Evolutionary conservation across 495 filamentous ascomycete species (phyloP), one percentile per base, ranked within the genome.

Genomic region (Halenospora varia): DNA sequence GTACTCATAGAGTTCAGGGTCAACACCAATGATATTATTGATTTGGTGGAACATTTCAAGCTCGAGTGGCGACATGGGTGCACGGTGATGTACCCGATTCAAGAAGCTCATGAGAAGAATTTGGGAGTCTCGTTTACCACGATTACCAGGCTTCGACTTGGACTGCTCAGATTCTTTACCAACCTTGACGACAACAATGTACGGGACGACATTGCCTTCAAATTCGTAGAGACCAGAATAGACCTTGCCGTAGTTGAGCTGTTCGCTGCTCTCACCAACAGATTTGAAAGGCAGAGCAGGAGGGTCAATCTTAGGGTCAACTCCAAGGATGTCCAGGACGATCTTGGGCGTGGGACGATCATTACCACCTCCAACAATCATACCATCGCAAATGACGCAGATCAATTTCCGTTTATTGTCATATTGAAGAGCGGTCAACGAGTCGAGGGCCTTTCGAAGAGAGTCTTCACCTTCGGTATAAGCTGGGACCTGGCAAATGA

Each of bases 21-120:
- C 91, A 24, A 98, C 94, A 60, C 94, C 94, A 61, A 98, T 98
- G 65, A 98, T 89, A 68, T 98, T 98, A 75, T 96, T 96, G 77
- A 98, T 93, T 70, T 98, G 94, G 62, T 98, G 93, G 78, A 96
- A 96, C 76, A 97, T 93, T 69, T 98, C 94, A 19, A 98, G 80
- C 71, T 98, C 93, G 22, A 98, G 85, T 10, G 94, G 95, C 42
- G 84, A 89, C 94, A 98, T 98, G 3, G 93, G 84, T 3, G 87
- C 75, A 56, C 91, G 89, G 69, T 98, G 89, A 69, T 98, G 94
- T 15, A 98, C 93, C 50, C 95, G 91, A 74, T 97, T 97, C 63
- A 98, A 82, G 82, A 98, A 97, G 70, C 84, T 88, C 75, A 91
- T 80, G 55, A 85, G 64, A 53, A 90, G 71, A 56, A 97, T 87